Percentiles rank a stretch among this genome's conserved stretches.
Evolutionary conservation across 192 early-diverging fungal species (phyloP).

Genomic region (Phycomyces blakesleeanus): DNA sequence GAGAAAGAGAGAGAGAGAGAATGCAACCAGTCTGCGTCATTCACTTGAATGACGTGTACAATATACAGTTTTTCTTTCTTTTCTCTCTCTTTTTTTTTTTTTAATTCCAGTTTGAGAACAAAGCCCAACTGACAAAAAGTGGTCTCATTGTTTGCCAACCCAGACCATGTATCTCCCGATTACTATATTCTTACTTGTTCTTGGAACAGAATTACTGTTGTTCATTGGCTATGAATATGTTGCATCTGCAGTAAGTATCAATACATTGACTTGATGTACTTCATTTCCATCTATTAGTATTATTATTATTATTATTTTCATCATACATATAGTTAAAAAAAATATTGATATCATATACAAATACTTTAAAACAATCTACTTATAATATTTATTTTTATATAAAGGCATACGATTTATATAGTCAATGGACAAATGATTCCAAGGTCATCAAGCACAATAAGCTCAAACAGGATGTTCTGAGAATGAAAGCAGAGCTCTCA

Average conservation of each 20-base stretch:
- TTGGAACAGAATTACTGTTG: conserved; percentile 54
- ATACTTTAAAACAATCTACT: neutral
- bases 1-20: neutral
- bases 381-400: too few relatives aligned
- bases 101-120: too few relatives aligned
- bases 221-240: conserved; percentile 52
- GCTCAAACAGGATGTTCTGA: conserved; percentile 59
- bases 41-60: too few relatives aligned
- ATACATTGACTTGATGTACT: too few relatives aligned
- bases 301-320: too few relatives aligned
- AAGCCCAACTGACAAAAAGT: too few relatives aligned
- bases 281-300: too few relatives aligned
- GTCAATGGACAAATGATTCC: conserved; percentile 54
- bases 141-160: neutral
- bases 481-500: conserved; percentile 59
- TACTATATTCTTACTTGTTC: conserved; percentile 57
- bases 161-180: conserved; percentile 48
- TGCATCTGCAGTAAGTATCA: conserved; percentile 42
- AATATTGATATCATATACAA: too few relatives aligned
- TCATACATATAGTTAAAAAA: neutral
- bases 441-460: conserved; percentile 50
- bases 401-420: conserved; percentile 51
- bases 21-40: neutral
- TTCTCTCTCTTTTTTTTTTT: too few relatives aligned
- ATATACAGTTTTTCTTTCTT: too few relatives aligned